Conservation (phyloP, 2,329 filamentous ascomycete genomes). For the Paraphaeosphaeria sporulosa region DNA sequence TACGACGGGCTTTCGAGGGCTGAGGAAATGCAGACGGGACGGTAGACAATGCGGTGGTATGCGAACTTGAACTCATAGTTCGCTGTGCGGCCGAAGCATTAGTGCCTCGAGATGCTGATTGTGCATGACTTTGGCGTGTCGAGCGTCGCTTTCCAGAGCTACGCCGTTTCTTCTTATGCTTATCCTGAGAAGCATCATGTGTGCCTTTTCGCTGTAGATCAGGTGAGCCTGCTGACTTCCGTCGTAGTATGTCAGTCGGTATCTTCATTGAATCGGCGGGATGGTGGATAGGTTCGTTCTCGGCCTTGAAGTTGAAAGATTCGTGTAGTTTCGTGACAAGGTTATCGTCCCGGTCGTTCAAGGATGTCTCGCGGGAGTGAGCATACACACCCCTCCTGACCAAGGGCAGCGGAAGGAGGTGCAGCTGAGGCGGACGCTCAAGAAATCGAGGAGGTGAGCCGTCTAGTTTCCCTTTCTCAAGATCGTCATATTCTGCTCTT, state of each 20-base stretch:
- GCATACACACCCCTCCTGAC: constrained; percentile 29
- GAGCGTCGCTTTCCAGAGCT: constrained; percentile 38
- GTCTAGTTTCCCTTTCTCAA: constrained; percentile 49
- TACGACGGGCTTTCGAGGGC: constrained; percentile 32
- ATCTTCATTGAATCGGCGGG: constrained; percentile 55
- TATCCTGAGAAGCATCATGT: constrained; percentile 29
- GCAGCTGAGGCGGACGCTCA: constrained; percentile 51
- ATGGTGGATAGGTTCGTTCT: constrained; percentile 45
- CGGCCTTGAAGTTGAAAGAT: constrained; percentile 47
- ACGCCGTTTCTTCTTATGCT: constrained; percentile 33
- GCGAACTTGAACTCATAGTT: constrained; percentile 46
- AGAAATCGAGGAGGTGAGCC: constrained; percentile 27
- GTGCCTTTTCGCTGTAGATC: constrained; percentile 37
- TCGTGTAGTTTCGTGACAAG: constrained; percentile 50
- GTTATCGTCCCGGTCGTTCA: constrained; percentile 48
- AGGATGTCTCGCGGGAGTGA: constrained; percentile 48
- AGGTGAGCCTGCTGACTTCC: constrained; percentile 41
- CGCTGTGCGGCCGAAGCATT: constrained; percentile 35
- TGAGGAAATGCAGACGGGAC: constrained; percentile 49
- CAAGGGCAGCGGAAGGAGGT: constrained; percentile 43
- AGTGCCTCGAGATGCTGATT: constrained; percentile 38
- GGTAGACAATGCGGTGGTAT: constrained; percentile 49
- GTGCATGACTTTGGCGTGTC: constrained; percentile 37
- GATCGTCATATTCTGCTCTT: constrained; percentile 38
- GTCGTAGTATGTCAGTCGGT: constrained; percentile 49